A percentile compares a stretch with the other conserved stretches of the same genome.
Conservation (phyloP, 805 yeast species). For the Suhomyces canberraensis region DNA sequence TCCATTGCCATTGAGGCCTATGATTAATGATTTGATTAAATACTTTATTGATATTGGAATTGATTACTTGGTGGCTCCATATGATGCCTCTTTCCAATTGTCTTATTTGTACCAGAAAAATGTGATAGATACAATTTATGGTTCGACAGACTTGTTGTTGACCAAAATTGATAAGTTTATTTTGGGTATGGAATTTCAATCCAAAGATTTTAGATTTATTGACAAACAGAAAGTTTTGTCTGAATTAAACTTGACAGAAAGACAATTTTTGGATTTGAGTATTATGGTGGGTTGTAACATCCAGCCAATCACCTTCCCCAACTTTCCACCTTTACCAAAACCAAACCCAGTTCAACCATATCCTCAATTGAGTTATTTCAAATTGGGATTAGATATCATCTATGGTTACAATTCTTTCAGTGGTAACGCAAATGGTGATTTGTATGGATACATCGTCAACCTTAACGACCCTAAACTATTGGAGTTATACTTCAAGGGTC, state of each 20-base stretch:
- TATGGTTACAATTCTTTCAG: conserved; percentile 31
- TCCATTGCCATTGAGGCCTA: conserved; percentile 48
- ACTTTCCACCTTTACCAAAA: conserved; percentile 45
- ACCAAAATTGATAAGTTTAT: conserved; percentile 67
- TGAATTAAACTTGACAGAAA: conserved; percentile 58
- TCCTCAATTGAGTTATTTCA: conserved; percentile 39
- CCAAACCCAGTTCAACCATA: conserved; percentile 39
- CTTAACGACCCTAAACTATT: conserved; percentile 45
- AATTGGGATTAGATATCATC: conserved; percentile 37
- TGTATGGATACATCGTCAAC: conserved; percentile 46
- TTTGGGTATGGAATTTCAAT: conserved; percentile 63
- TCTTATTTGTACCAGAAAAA: conserved; percentile 59
- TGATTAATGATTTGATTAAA: conserved; percentile 53
- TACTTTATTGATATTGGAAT: conserved; percentile 54
- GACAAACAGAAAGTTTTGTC: conserved; percentile 55
- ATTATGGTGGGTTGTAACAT: conserved; percentile 75
- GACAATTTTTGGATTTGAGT: conserved; percentile 72
- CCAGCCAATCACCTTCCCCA: conserved; percentile 61
- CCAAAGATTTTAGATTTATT: conserved; percentile 63
- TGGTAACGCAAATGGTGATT: conserved; percentile 22
- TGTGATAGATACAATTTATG: conserved; percentile 72
- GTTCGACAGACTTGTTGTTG: conserved; percentile 77
- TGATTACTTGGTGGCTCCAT: conserved; percentile 79
- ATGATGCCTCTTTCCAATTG: conserved; percentile 74
- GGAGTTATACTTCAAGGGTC: conserved; percentile 61